These are phyloP conservation scores for Pelargonium exstipulatum DNA, from an alignment of 441 rosid genomes.

Conservation along the genomic window DNA sequence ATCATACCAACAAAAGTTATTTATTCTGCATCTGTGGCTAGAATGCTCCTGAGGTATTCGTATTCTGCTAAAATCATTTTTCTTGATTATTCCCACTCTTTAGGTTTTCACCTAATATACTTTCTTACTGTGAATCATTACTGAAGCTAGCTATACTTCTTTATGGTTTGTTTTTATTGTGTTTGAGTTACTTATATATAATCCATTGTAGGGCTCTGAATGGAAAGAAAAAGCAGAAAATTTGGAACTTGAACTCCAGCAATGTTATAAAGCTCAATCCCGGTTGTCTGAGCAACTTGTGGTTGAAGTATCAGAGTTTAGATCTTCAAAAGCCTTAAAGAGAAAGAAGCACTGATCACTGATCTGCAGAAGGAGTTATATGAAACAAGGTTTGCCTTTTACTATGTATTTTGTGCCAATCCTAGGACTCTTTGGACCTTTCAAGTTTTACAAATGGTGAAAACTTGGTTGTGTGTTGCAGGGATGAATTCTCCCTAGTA, in stretches of 20 bases:
- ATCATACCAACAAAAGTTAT: background rate
- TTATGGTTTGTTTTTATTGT: conserved; percentile 5
- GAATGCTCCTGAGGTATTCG: background rate
- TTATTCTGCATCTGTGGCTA: background rate
- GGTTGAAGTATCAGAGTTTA: conserved; percentile 74
- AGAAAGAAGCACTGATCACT: conserved; percentile 51
- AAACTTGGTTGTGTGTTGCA: conserved; percentile 24
- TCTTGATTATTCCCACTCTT: background rate
- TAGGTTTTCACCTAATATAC: background rate
- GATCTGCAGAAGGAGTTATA: conserved; percentile 46
- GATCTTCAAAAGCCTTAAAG: conserved; percentile 60
- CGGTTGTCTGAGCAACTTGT: conserved; percentile 83
- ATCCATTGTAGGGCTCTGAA: conserved; percentile 61
- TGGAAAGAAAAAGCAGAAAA: conserved; percentile 91
- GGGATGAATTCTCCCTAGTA: conserved; percentile 56
- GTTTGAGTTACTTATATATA: conserved; percentile 10
- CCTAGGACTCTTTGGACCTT: conserved; percentile 5
- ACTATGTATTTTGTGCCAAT: background rate
- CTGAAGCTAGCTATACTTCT: background rate
- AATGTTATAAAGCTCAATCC: conserved; percentile 86
- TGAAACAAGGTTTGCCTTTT: conserved; percentile 44
- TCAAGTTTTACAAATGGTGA: conserved; percentile 15
- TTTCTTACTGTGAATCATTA: too few relatives aligned
- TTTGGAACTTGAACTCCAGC: conserved; percentile 74
- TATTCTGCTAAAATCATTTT: background rate